Evolutionary conservation across 306 rosid species (phyloP).

Genomic region (Glycine latifolia): DNA sequence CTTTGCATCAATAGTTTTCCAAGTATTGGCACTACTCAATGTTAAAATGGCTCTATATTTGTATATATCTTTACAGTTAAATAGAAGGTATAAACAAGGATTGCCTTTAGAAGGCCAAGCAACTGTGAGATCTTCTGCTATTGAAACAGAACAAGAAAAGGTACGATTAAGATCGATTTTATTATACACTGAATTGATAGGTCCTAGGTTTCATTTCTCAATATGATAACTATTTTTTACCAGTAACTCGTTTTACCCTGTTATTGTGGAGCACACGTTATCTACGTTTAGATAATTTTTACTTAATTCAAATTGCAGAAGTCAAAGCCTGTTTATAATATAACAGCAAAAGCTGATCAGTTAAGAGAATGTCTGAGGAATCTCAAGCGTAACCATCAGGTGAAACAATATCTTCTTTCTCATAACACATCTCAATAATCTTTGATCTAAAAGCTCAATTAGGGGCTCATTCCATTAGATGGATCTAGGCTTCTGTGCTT

Average conservation of each 20-base stretch:
- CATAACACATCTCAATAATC: not conserved
- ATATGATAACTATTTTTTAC: not conserved
- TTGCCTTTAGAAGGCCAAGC: slow-evolving; percentile 51
- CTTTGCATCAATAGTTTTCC: not conserved
- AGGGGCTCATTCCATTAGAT: not conserved
- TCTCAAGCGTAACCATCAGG: slow-evolving; percentile 67
- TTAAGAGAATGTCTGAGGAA: slow-evolving; percentile 74
- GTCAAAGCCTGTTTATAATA: slow-evolving; percentile 42
- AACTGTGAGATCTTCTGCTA: slow-evolving; percentile 37
- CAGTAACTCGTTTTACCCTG: not conserved
- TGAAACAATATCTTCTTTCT: slow-evolving; percentile 33
- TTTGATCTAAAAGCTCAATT: not conserved
- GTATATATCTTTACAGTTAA: slow-evolving; percentile 55
- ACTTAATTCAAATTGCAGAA: slow-evolving; percentile 52
- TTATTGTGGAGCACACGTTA: slow-evolving; percentile 2
- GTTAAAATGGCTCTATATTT: slow-evolving; percentile 24
- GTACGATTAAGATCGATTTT: slow-evolving; percentile 45
- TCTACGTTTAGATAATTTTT: slow-evolving; percentile 18
- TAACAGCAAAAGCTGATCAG: slow-evolving; percentile 50
- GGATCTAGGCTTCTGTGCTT: slow-evolving; percentile 22
- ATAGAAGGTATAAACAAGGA: slow-evolving; percentile 60
- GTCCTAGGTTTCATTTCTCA: slow-evolving; percentile 18
- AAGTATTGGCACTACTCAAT: not conserved
- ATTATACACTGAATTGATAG: not conserved
- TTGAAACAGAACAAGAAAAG: slow-evolving; percentile 42